A percentile compares a stretch with the other conserved stretches of the same genome.
These are phyloP conservation scores for Rutstroemia sp. DNA, from an alignment of 2,329 filamentous ascomycete genomes.

Conservation along the genomic window DNA sequence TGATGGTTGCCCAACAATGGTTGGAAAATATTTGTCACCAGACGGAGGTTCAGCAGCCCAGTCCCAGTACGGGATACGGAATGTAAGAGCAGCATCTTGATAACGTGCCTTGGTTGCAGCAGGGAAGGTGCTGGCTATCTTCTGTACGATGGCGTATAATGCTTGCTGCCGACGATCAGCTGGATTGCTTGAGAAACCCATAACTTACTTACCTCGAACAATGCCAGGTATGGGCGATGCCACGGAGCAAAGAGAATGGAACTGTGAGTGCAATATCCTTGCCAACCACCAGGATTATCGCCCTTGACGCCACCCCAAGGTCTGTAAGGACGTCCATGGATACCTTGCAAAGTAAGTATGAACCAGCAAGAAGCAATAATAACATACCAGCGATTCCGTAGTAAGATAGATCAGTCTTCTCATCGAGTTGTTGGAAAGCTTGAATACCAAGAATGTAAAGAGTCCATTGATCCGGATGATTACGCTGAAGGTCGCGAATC, in stretches of 20 bases:
- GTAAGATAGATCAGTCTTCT: slow-evolving; percentile 63
- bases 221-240: slow-evolving; percentile 73
- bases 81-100: slow-evolving; percentile 31
- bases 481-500: slow-evolving; percentile 56
- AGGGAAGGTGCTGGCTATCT: slow-evolving; percentile 44
- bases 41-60: slow-evolving; percentile 37
- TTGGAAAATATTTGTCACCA: slow-evolving; percentile 35
- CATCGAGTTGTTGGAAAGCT: slow-evolving; percentile 56
- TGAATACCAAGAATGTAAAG: slow-evolving; percentile 69
- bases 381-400: slow-evolving; percentile 66
- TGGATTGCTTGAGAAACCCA: background rate
- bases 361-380: slow-evolving; percentile 27
- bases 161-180: slow-evolving; percentile 41
- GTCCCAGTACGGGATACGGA: slow-evolving; percentile 43
- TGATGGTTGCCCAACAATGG: slow-evolving; percentile 13
- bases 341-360: slow-evolving; percentile 37
- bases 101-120: slow-evolving; percentile 39
- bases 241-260: slow-evolving; percentile 72
- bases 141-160: slow-evolving; percentile 34
- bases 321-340: slow-evolving; percentile 67
- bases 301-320: slow-evolving; percentile 47
- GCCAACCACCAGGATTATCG: slow-evolving; percentile 27
- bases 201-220: slow-evolving; percentile 43
- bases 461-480: slow-evolving; percentile 59
- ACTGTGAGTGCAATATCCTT: slow-evolving; percentile 64